A percentile compares a stretch with the other conserved stretches of the same genome.
phyloP scores from a whole-genome alignment of 176 grass and related monocot species.

The Sorghum bicolor region DNA sequence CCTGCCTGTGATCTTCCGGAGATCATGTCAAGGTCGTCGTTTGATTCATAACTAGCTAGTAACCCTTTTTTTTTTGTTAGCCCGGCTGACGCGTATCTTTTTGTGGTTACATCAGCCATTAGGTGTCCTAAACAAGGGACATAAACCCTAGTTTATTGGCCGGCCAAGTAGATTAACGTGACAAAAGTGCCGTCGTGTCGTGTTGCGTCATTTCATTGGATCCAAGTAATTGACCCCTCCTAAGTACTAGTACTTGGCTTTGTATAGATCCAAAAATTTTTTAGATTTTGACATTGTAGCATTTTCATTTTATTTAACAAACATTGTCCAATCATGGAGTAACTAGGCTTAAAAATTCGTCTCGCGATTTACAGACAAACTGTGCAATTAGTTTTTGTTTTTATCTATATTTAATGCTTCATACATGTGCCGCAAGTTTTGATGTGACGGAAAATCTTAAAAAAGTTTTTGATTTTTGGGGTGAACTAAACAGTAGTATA shows the following conservation, averaged over 20 bases:
- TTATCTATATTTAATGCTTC: no score
- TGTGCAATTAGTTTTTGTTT: no score
- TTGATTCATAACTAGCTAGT: background rate
- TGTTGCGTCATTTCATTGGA: conserved; percentile 20
- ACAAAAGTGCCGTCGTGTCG: conserved; percentile 21
- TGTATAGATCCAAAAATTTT: no score
- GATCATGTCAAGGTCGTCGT: conserved; percentile 15
- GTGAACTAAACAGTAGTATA: no score
- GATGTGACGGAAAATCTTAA: no score
- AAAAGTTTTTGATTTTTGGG: no score
- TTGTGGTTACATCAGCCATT: conserved; percentile 42
- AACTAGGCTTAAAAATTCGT: no score
- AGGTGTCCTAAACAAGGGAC: conserved; percentile 8
- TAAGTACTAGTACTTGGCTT: background rate
- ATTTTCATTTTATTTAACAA: no score
- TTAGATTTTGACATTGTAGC: no score
- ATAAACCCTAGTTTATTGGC: conserved; percentile 23
- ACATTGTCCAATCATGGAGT: no score
- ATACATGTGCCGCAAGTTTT: no score
- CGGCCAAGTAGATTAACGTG: conserved; percentile 14
- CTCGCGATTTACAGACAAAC: no score
- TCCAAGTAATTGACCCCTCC: background rate
- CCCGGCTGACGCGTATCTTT: conserved; percentile 11
- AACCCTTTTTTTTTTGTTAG: background rate
- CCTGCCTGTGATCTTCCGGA: conserved; percentile 6